A percentile compares a stretch with the other conserved stretches of the same genome.
These are phyloP conservation scores for Nakaseomyces bracarensis DNA, from an alignment of 1,139 yeast genomes.

Conservation along the genomic window DNA sequence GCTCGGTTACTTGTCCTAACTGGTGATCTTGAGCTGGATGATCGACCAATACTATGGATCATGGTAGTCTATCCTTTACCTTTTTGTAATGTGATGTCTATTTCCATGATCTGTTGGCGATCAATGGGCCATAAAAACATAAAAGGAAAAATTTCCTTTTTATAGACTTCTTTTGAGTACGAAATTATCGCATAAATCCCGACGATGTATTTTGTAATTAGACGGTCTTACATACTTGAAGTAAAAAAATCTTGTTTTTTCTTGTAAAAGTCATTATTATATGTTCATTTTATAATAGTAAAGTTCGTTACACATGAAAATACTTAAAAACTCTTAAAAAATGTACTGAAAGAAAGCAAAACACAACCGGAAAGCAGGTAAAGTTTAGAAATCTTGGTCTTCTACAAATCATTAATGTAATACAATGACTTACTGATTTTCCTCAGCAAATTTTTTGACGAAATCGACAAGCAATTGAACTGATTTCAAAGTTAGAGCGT, in stretches of 20 bases:
- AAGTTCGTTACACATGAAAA: neutral
- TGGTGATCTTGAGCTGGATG: conserved; percentile 41
- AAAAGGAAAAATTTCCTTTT: neutral
- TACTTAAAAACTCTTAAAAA: neutral
- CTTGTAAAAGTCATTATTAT: too few relatives aligned
- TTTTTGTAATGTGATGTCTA: conserved; percentile 3
- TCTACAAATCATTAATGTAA: too few relatives aligned
- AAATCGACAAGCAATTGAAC: conserved; percentile 53
- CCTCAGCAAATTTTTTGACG: conserved; percentile 54
- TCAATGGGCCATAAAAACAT: conserved; percentile 48
- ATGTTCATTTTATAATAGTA: too few relatives aligned
- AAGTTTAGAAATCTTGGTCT: too few relatives aligned
- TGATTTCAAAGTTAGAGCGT: conserved; percentile 67
- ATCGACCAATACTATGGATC: conserved; percentile 11
- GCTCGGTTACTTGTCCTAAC: conserved; percentile 30
- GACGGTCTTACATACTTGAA: conserved; percentile 43
- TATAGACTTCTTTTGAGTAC: conserved; percentile 63
- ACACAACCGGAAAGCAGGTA: too few relatives aligned
- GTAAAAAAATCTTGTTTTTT: neutral
- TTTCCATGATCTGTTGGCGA: neutral
- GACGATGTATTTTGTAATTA: conserved; percentile 65
- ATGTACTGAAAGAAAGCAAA: too few relatives aligned
- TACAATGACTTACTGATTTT: conserved; percentile 13
- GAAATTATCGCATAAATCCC: conserved; percentile 52
- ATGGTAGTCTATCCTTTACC: conserved; percentile 1